Evolutionary conservation across 2,329 filamentous ascomycete species (phyloP).

Genomic region (Penicillium olsonii): DNA sequence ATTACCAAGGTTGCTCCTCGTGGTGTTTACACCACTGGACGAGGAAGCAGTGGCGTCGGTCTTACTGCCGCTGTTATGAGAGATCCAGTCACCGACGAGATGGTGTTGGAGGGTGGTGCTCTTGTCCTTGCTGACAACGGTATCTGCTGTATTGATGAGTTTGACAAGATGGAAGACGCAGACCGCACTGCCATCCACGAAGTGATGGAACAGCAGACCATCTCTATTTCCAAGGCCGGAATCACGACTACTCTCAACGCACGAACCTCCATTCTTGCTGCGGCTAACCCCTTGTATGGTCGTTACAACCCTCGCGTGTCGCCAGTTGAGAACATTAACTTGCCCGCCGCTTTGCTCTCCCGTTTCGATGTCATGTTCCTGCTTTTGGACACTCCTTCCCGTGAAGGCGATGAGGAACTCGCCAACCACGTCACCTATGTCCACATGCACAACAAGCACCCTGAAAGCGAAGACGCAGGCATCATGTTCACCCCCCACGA

Average conservation of each 20-base stretch:
- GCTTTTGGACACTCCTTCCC: constrained; percentile 88
- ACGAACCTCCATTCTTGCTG: constrained; percentile 90
- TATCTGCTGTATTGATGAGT: constrained; percentile 83
- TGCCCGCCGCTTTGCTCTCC: constrained; percentile 92
- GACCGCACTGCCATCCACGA: constrained; percentile 81
- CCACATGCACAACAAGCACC: constrained; percentile 94
- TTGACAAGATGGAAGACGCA: constrained; percentile 81
- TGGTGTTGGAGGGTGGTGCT: constrained; percentile 78
- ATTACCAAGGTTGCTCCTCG: constrained; percentile 97
- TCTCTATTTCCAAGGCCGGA: constrained; percentile 83
- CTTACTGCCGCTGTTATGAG: constrained; percentile 79
- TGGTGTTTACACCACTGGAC: constrained; percentile 80
- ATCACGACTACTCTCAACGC: constrained; percentile 97
- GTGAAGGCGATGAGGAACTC: constrained; percentile 87
- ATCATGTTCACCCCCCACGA: constrained; percentile 91
- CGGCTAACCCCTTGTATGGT: constrained; percentile 95
- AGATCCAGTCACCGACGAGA: constrained; percentile 76
- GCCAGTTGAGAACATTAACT: constrained; percentile 97
- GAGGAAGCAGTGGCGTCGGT: constrained; percentile 79
- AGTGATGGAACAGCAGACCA: constrained; percentile 87
- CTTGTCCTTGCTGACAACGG: constrained; percentile 78
- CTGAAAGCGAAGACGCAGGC: constrained; percentile 66
- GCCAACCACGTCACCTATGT: constrained; percentile 95
- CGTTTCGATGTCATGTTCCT: constrained; percentile 98
- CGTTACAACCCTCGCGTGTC: constrained; percentile 97